These are phyloP conservation scores for Oidiodendron maius DNA, from an alignment of 495 filamentous ascomycete species.

Conservation along the genomic window DNA sequence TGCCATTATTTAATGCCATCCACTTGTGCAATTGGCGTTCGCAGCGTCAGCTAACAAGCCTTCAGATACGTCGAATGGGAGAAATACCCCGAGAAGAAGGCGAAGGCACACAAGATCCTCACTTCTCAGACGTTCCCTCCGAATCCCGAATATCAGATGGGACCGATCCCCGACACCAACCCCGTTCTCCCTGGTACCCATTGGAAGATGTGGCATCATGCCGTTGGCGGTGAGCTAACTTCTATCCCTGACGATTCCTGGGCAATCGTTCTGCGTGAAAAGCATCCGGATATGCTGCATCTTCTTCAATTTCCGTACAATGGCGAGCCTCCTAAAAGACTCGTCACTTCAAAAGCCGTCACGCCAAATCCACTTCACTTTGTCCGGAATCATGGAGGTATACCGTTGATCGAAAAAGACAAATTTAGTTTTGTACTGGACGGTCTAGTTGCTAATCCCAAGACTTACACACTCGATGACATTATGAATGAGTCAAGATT, in stretches of 20 bases:
- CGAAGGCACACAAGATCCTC: constrained; percentile 48
- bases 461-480: constrained; percentile 46
- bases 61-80: constrained; percentile 66
- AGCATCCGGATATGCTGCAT: constrained; percentile 60
- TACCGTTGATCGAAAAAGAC: constrained; percentile 53
- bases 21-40: no score
- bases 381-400: constrained; percentile 62
- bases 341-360: constrained; percentile 37
- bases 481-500: constrained; percentile 50
- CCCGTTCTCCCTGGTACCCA: constrained; percentile 55
- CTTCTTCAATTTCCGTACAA: constrained; percentile 68
- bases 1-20: neutral
- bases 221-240: constrained; percentile 44
- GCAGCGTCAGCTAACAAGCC: no score
- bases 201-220: constrained; percentile 63
- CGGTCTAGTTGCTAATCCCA: constrained; percentile 51
- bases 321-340: constrained; percentile 51
- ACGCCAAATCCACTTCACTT: constrained; percentile 57
- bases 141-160: constrained; percentile 55
- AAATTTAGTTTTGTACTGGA: constrained; percentile 46
- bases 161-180: constrained; percentile 54
- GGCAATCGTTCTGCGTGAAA: constrained; percentile 53
- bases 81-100: constrained; percentile 59
- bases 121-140: constrained; percentile 49
- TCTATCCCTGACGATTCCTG: constrained; percentile 49